Conservation (phyloP, 768 basidiomycete genomes). For the Chiua virens region DNA sequence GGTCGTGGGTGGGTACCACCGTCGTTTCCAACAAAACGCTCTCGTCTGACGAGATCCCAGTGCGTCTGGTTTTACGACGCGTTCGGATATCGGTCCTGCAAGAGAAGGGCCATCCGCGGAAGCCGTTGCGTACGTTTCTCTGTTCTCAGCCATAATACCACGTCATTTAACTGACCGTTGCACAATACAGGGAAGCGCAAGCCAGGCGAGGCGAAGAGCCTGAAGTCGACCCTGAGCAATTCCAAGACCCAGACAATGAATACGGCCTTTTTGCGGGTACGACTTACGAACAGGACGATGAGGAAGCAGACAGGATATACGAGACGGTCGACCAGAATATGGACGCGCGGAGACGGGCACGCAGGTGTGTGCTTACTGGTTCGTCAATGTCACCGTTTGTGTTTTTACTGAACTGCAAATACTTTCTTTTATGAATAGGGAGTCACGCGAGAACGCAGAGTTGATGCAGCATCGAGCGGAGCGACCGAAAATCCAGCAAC, state of each 20-base stretch:
- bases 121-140: constrained; percentile 69
- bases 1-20: constrained; percentile 77
- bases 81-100: constrained; percentile 98
- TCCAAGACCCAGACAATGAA: constrained; percentile 97
- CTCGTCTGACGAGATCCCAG: constrained; percentile 39
- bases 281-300: constrained; percentile 95
- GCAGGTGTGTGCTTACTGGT: constrained; percentile 64
- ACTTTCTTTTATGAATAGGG: constrained; percentile 40
- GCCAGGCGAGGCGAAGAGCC: constrained; percentile 84
- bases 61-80: constrained; percentile 96
- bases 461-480: constrained; percentile 78
- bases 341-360: constrained; percentile 78
- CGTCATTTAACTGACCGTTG: background rate
- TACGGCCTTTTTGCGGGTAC: constrained; percentile 94
- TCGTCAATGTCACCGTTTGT: constrained; percentile 28
- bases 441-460: constrained; percentile 73
- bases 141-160: background rate
- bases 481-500: constrained; percentile 92
- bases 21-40: background rate
- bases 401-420: background rate
- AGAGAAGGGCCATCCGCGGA: constrained; percentile 93
- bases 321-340: constrained; percentile 89
- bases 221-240: constrained; percentile 86
- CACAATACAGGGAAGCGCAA: constrained; percentile 71
- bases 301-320: constrained; percentile 95